Evolutionary conservation across 192 early-diverging fungal species (phyloP).

Genomic region (Coemansia sp.): DNA sequence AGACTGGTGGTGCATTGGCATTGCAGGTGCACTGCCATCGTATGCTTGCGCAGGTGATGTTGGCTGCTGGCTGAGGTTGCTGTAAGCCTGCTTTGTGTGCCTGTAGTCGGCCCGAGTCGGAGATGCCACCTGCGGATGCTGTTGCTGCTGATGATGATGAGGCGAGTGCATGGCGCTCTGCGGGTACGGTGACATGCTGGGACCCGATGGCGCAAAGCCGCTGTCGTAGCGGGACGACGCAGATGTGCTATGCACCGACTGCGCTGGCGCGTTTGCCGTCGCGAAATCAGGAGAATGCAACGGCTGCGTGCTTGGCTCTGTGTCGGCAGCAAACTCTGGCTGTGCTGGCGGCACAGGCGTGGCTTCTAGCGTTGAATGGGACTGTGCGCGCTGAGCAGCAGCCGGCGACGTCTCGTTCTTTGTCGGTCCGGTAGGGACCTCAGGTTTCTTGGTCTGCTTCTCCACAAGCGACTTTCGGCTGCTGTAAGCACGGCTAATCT

Average conservation of each 20-base stretch:
- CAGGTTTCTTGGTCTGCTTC: constrained; percentile 42
- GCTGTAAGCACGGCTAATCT: constrained; percentile 56
- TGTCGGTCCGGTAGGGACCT: background rate
- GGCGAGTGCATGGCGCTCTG: background rate
- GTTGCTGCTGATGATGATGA: background rate
- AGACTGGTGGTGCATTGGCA: background rate
- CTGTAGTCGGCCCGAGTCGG: constrained; percentile 2
- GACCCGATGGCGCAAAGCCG: background rate
- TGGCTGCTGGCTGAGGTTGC: background rate
- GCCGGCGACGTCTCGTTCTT: background rate
- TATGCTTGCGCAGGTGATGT: background rate
- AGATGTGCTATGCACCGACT: background rate
- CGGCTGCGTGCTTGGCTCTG: background rate
- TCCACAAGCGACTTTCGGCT: constrained; percentile 54
- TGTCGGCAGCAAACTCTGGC: background rate
- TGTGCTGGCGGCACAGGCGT: constrained; percentile 8
- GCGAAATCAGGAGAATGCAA: background rate
- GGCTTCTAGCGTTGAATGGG: background rate
- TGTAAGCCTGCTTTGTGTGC: background rate
- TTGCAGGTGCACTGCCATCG: background rate
- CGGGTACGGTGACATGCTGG: constrained; percentile 6
- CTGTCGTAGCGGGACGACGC: background rate
- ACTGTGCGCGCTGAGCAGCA: background rate
- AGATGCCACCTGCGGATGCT: background rate
- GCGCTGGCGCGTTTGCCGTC: background rate